phyloP scores from a whole-genome alignment of 495 filamentous ascomycete genomes.

The Peziza echinospora region DNA sequence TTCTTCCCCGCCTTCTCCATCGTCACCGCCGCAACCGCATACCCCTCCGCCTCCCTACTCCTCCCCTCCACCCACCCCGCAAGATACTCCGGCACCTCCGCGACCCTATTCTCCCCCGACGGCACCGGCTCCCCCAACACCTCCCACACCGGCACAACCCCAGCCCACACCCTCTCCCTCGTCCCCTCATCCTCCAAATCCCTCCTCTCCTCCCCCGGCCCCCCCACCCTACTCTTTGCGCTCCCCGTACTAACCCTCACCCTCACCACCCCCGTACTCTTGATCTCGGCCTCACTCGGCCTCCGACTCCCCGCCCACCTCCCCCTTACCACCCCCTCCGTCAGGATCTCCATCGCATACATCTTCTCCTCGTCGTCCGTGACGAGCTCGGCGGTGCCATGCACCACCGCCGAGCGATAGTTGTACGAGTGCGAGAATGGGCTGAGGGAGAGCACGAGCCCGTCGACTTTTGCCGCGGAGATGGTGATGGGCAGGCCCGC shows the following conservation, averaged over 20 bases:
- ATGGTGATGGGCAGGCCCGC: conserved; percentile 35
- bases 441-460: conserved; percentile 49
- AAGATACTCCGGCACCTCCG: conserved; percentile 42
- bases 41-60: conserved; percentile 31
- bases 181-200: conserved; percentile 44
- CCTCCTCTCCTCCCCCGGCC: conserved; percentile 45
- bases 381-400: conserved; percentile 52
- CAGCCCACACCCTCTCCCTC: conserved; percentile 46
- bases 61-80: conserved; percentile 30
- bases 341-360: conserved; percentile 67
- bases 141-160: conserved; percentile 57
- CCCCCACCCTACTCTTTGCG: conserved; percentile 54
- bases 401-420: conserved; percentile 64
- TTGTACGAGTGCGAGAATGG: conserved; percentile 71
- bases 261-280: conserved; percentile 50
- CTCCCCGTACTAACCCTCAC: conserved; percentile 49
- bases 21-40: conserved; percentile 30
- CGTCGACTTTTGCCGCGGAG: conserved; percentile 49
- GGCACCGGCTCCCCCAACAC: conserved; percentile 46
- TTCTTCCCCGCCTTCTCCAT: conserved; percentile 18
- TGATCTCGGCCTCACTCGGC: conserved; percentile 63
- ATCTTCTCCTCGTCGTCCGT: conserved; percentile 47
- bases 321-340: conserved; percentile 43
- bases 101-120: conserved; percentile 36
- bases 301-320: conserved; percentile 51